These are phyloP conservation scores for Tuber calosporum DNA, from an alignment of 495 filamentous ascomycete genomes.

Conservation along the genomic window DNA sequence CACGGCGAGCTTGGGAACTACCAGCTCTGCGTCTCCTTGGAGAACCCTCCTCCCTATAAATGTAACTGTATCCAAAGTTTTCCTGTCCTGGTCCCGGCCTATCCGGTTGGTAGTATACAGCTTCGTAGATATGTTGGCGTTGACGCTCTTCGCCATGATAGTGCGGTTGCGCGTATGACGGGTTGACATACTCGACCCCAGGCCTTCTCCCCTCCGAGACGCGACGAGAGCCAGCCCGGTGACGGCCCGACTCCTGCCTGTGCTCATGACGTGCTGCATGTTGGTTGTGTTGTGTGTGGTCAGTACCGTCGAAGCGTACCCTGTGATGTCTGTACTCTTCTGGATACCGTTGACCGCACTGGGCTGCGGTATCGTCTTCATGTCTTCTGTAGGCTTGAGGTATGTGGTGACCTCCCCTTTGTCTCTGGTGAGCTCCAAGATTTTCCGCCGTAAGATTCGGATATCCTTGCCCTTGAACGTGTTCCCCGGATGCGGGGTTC, in stretches of 20 bases:
- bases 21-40: background rate
- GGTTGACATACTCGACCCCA: background rate
- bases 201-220: background rate
- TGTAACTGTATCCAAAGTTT: background rate
- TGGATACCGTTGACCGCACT: background rate
- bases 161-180: background rate
- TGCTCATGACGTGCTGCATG: background rate
- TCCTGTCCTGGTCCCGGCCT: background rate
- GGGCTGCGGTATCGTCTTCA: background rate
- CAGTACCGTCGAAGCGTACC: background rate
- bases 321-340: background rate
- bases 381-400: background rate
- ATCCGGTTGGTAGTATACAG: background rate
- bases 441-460: background rate
- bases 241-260: background rate
- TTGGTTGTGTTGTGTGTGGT: background rate
- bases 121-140: background rate
- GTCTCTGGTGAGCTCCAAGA: background rate
- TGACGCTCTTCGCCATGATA: background rate
- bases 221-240: background rate
- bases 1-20: background rate
- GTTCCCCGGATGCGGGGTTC: background rate
- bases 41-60: background rate
- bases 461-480: background rate
- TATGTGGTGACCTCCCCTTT: background rate